Evolutionary conservation across 495 filamentous ascomycete species (phyloP).

Genomic region (Penicillium parvum): DNA sequence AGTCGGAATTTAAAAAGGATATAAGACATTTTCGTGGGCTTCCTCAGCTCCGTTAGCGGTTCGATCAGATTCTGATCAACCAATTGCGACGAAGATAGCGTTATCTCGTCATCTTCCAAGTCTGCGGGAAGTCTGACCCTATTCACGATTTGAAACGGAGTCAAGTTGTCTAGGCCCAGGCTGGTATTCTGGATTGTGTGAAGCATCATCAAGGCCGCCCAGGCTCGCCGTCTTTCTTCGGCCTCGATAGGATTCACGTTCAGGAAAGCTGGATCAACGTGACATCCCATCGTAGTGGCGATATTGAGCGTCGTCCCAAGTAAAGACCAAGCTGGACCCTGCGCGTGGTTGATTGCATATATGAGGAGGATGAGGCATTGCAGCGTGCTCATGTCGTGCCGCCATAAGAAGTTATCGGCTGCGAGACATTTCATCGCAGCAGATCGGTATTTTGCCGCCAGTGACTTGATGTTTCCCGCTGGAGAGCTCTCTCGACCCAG

Average conservation of each 20-base stretch:
- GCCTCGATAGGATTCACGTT: slow-evolving; percentile 1
- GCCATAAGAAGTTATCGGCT: slow-evolving; percentile 8
- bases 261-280: slow-evolving; percentile 9
- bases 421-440: slow-evolving; percentile 10
- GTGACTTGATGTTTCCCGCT: neutral
- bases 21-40: slow-evolving; percentile 8
- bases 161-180: slow-evolving; percentile 4
- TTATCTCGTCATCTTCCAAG: neutral
- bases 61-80: neutral
- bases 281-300: slow-evolving; percentile 10
- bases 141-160: slow-evolving; percentile 1
- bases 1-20: slow-evolving; percentile 14
- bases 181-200: slow-evolving; percentile 11
- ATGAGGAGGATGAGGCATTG: slow-evolving; percentile 4
- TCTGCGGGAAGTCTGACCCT: neutral
- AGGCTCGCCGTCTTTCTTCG: slow-evolving; percentile 10
- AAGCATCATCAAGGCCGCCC: slow-evolving; percentile 12
- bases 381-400: slow-evolving; percentile 3
- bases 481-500: neutral
- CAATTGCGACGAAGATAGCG: neutral
- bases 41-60: neutral
- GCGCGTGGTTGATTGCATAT: slow-evolving; percentile 11
- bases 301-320: slow-evolving; percentile 11
- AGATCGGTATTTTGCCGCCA: slow-evolving; percentile 1
- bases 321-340: slow-evolving; percentile 10